Conservation (phyloP, 192 early-diverging fungal genomes). For the Backusella westeae region DNA sequence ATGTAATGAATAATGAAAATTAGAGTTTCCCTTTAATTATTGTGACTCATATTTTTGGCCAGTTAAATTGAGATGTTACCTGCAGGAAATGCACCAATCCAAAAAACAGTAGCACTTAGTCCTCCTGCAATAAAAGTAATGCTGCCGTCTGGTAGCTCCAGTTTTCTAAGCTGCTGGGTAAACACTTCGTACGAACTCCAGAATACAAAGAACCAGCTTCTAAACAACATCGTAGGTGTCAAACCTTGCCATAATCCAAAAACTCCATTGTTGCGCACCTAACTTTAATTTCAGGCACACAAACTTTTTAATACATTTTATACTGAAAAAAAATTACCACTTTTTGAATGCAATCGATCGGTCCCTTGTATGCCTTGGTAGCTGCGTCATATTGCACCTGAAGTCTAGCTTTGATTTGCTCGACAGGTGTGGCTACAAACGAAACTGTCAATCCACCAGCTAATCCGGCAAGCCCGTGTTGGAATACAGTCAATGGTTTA, state of each 20-base stretch:
- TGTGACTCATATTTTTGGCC: constrained; percentile 11
- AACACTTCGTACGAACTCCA: constrained; percentile 73
- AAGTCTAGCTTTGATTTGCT: constrained; percentile 68
- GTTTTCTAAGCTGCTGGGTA: constrained; percentile 44
- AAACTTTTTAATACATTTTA: background rate
- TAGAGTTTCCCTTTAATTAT: background rate
- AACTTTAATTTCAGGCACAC: background rate
- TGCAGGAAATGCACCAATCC: constrained; percentile 55
- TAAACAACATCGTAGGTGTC: constrained; percentile 76
- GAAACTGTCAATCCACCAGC: constrained; percentile 79
- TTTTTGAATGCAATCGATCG: constrained; percentile 80
- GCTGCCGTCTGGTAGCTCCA: constrained; percentile 53
- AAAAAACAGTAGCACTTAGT: constrained; percentile 87
- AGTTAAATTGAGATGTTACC: constrained; percentile 21
- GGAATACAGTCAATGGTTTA: constrained; percentile 57
- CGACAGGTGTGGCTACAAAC: constrained; percentile 78
- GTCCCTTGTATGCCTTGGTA: constrained; percentile 77
- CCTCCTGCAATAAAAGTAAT: constrained; percentile 79
- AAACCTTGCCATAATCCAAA: constrained; percentile 85
- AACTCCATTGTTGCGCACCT: constrained; percentile 75
- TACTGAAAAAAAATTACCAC: constrained; percentile 40
- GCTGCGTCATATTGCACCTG: constrained; percentile 74
- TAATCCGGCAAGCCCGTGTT: constrained; percentile 68
- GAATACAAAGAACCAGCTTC: constrained; percentile 80
- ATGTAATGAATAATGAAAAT: background rate